These are phyloP conservation scores for Fusarium tuaranense DNA, from an alignment of 2,329 filamentous ascomycete genomes.

Conservation along the genomic window DNA sequence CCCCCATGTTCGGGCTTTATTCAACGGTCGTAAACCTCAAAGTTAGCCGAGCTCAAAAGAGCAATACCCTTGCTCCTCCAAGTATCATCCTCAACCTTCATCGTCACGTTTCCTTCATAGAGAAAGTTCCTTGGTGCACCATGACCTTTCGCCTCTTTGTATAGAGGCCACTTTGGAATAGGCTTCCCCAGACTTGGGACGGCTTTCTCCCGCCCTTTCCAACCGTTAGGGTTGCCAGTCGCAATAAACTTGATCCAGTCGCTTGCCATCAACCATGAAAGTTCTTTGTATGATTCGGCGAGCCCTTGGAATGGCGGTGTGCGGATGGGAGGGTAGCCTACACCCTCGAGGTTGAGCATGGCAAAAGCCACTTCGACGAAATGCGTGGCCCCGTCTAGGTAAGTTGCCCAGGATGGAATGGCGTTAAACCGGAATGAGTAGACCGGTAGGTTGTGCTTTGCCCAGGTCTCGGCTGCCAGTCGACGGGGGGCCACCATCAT, in stretches of 20 bases:
- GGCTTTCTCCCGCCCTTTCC: slow-evolving; percentile 8
- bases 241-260: slow-evolving; percentile 24
- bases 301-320: slow-evolving; percentile 19
- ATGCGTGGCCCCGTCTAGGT: slow-evolving; percentile 15
- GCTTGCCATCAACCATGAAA: slow-evolving; percentile 13
- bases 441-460: slow-evolving; percentile 42
- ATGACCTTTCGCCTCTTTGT: not conserved
- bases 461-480: slow-evolving; percentile 19
- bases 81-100: slow-evolving; percentile 4
- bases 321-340: slow-evolving; percentile 19
- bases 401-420: slow-evolving; percentile 26
- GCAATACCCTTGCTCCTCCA: slow-evolving; percentile 8
- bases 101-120: slow-evolving; percentile 21
- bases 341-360: slow-evolving; percentile 21
- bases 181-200: slow-evolving; percentile 6
- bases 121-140: slow-evolving; percentile 1
- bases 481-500: slow-evolving; percentile 21
- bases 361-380: slow-evolving; percentile 27
- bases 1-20: no score
- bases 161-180: slow-evolving; percentile 14
- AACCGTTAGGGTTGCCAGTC: slow-evolving; percentile 22
- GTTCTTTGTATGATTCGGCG: slow-evolving; percentile 6
- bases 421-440: slow-evolving; percentile 24
- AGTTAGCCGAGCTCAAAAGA: slow-evolving; percentile 8
- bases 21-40: slow-evolving; percentile 19